phyloP scores from a whole-genome alignment of 352 stramenopile species.

The Phytophthora cactorum region DNA sequence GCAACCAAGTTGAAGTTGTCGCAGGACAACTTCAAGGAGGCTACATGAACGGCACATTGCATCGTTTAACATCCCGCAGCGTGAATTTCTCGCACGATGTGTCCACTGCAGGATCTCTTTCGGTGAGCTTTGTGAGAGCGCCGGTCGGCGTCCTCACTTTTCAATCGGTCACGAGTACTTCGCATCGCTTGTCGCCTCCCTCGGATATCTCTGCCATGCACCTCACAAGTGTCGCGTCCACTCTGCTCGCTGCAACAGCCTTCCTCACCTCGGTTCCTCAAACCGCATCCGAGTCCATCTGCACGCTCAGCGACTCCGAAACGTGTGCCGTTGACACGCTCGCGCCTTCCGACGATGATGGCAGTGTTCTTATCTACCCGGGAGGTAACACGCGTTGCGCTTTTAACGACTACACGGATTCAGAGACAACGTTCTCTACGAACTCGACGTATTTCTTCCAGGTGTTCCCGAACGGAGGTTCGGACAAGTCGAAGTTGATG shows the following conservation, averaged over 20 bases:
- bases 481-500: conserved; percentile 65
- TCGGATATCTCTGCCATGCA: not conserved
- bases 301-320: conserved; percentile 38
- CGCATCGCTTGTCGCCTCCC: not conserved
- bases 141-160: conserved; percentile 12
- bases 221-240: not conserved
- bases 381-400: conserved; percentile 56
- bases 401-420: conserved; percentile 50
- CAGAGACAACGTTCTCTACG: conserved; percentile 38
- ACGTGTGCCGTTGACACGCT: conserved; percentile 37
- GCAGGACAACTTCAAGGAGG: conserved; percentile 23
- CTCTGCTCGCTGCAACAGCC: conserved; percentile 22
- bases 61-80: not conserved
- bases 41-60: not conserved
- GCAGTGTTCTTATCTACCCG: conserved; percentile 52
- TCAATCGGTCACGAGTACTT: conserved; percentile 4
- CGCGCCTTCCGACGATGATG: conserved; percentile 31
- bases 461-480: conserved; percentile 47
- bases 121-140: conserved; percentile 1
- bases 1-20: conserved; percentile 32
- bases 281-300: conserved; percentile 27
- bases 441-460: conserved; percentile 68
- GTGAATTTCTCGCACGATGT: not conserved
- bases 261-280: conserved; percentile 11
- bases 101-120: not conserved